Conservation (phyloP, 352 stramenopile species). For the Globisporangium nagaii region DNA sequence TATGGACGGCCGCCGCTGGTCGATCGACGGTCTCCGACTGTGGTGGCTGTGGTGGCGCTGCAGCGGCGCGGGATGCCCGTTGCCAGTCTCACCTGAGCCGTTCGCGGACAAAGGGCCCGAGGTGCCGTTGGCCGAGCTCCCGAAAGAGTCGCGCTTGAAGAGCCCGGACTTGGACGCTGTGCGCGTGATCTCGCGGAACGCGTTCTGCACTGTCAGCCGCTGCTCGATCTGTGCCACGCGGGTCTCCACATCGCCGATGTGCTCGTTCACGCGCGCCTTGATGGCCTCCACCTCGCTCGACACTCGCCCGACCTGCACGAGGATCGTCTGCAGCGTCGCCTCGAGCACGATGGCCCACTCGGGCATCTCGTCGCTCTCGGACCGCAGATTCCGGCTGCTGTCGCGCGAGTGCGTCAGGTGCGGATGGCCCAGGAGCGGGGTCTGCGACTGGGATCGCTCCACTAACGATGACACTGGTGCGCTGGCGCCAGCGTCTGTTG, state of each 20-base stretch:
- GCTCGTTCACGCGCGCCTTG: slow-evolving; percentile 31
- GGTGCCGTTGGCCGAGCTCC: neutral
- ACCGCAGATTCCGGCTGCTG: slow-evolving; percentile 3
- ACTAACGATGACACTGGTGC: neutral
- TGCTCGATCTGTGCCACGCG: slow-evolving; percentile 44
- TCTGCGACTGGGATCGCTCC: neutral
- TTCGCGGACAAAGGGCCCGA: too few species aligned
- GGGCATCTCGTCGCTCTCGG: slow-evolving; percentile 17
- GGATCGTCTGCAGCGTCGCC: slow-evolving; percentile 42
- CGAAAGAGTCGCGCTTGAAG: slow-evolving; percentile 13
- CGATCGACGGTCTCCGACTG: neutral
- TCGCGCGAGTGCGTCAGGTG: neutral
- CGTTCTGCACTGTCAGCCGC: slow-evolving; percentile 35
- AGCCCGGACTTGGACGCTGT: slow-evolving; percentile 12
- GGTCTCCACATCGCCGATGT: slow-evolving; percentile 34
- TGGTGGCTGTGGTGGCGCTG: neutral
- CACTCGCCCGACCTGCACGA: slow-evolving; percentile 45
- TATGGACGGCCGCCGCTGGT: slow-evolving; percentile 39
- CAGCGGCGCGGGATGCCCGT: neutral
- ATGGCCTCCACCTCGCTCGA: slow-evolving; percentile 51
- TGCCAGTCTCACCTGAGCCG: neutral
- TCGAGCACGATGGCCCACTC: slow-evolving; percentile 52
- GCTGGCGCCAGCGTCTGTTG: neutral
- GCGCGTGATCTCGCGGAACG: slow-evolving; percentile 40
- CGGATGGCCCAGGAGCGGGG: too few species aligned